These are phyloP conservation scores for Escovopsis sp. DNA, from an alignment of 2,329 filamentous ascomycete genomes.

Conservation along the genomic window DNA sequence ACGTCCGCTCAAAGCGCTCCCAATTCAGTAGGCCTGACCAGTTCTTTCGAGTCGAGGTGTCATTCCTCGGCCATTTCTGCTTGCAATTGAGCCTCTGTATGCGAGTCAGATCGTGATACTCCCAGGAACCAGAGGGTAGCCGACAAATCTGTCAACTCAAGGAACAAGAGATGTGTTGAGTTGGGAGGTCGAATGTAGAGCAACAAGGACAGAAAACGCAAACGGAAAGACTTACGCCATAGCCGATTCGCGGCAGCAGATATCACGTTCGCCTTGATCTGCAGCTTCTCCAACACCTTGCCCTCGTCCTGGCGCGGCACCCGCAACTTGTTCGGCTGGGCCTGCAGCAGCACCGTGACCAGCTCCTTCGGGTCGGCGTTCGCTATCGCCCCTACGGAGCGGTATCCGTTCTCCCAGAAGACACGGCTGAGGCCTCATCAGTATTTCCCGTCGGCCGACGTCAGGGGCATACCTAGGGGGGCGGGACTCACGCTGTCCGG, in stretches of 20 bases:
- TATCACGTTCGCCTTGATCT: conserved; percentile 53
- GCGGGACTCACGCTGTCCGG: conserved; percentile 41
- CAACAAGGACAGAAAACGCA: background rate
- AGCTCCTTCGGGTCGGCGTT: conserved; percentile 55
- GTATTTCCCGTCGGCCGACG: no score
- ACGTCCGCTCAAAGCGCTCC: no score
- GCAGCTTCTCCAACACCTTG: conserved; percentile 48
- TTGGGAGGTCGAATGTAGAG: background rate
- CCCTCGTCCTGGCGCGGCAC: conserved; percentile 39
- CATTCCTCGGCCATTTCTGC: conserved; percentile 33
- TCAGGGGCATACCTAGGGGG: background rate
- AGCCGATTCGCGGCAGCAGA: conserved; percentile 52
- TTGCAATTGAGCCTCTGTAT: conserved; percentile 34
- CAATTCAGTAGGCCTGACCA: no score
- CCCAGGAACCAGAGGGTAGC: background rate
- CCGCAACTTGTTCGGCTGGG: conserved; percentile 50
- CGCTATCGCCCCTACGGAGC: conserved; percentile 50
- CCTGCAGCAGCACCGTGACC: conserved; percentile 58
- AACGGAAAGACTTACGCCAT: conserved; percentile 39
- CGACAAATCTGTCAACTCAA: background rate
- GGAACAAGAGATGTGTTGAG: background rate
- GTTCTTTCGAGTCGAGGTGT: background rate
- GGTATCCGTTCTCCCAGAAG: conserved; percentile 66
- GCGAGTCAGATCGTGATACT: background rate
- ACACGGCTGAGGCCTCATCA: conserved; percentile 25